A percentile compares a stretch with the other conserved stretches of the same genome.
phyloP scores from a whole-genome alignment of 2,329 filamentous ascomycete species.

The Alternaria ethzedia region DNA sequence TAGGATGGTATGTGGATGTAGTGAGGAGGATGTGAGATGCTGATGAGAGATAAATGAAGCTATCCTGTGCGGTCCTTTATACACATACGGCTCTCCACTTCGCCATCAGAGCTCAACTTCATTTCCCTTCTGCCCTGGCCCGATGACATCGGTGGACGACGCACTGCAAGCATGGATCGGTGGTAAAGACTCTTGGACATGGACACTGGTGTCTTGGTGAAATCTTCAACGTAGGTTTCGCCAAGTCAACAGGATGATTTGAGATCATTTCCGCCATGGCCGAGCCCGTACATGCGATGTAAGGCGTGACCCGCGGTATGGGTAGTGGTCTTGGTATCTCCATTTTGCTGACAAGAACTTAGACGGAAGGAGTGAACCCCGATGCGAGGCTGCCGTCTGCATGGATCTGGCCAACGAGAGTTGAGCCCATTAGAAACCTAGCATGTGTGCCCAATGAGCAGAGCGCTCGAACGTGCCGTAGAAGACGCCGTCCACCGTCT shows the following conservation, averaged over 20 bases:
- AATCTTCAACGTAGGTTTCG: constrained; percentile 4
- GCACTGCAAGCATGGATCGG: neutral
- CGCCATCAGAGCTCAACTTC: neutral
- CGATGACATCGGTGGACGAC: constrained; percentile 26
- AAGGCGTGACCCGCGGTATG: neutral
- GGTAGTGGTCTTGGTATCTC: constrained; percentile 12
- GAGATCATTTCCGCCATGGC: constrained; percentile 6
- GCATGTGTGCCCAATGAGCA: constrained; percentile 2
- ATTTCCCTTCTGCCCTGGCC: neutral
- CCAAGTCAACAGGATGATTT: constrained; percentile 24
- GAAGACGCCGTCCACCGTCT: constrained; percentile 6
- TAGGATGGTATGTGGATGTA: neutral
- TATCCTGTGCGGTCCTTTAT: constrained; percentile 21
- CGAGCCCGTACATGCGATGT: neutral
- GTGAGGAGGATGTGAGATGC: neutral
- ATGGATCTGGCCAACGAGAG: neutral
- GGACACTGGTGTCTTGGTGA: constrained; percentile 15
- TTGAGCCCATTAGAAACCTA: neutral
- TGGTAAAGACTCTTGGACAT: constrained; percentile 20
- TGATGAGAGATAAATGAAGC: constrained; percentile 6
- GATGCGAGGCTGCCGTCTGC: neutral
- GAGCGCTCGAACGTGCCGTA: neutral
- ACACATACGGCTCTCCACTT: constrained; percentile 15
- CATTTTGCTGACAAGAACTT: neutral
- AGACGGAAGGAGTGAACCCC: neutral